Evolutionary conservation across 148 eudicot genomes (phyloP).

Genomic region (Fagopyrum homotropicum): DNA sequence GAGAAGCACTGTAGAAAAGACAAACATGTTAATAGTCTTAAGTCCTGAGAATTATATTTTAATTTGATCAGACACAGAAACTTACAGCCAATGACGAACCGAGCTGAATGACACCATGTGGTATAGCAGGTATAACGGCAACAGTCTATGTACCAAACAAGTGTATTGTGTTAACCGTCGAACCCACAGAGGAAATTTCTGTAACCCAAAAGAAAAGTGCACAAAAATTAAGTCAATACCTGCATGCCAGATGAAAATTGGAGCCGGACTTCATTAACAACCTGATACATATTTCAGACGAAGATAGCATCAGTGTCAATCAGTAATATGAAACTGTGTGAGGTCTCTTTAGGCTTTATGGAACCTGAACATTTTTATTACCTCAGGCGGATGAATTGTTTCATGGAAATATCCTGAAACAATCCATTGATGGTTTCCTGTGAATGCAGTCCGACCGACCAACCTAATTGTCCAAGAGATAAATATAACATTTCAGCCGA

Average conservation of each 20-base stretch:
- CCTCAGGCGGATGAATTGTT: slow-evolving; percentile 75
- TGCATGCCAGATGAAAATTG: slow-evolving; percentile 77
- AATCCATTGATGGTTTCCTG: slow-evolving; percentile 84
- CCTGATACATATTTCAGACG: slow-evolving; percentile 37
- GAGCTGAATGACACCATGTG: slow-evolving; percentile 86
- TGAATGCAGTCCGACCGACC: slow-evolving; percentile 90
- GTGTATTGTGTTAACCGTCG: neutral
- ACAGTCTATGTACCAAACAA: slow-evolving; percentile 54
- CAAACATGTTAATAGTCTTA: neutral
- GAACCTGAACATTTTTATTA: slow-evolving; percentile 19
- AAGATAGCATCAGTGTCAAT: neutral
- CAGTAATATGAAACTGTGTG: neutral
- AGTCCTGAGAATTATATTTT: neutral
- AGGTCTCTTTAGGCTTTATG: neutral
- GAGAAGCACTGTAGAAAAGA: neutral
- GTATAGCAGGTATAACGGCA: slow-evolving; percentile 69
- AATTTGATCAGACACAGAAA: slow-evolving; percentile 12
- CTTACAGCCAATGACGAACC: slow-evolving; percentile 75
- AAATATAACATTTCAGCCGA: neutral
- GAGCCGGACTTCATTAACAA: slow-evolving; percentile 51
- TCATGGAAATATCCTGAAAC: slow-evolving; percentile 38
- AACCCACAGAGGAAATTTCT: neutral
- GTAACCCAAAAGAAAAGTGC: neutral
- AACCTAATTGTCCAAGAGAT: slow-evolving; percentile 29
- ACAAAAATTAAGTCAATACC: slow-evolving; percentile 29